These are phyloP conservation scores for Kandelia obovata DNA, from an alignment of 345 rosid genomes.

Conservation along the genomic window DNA sequence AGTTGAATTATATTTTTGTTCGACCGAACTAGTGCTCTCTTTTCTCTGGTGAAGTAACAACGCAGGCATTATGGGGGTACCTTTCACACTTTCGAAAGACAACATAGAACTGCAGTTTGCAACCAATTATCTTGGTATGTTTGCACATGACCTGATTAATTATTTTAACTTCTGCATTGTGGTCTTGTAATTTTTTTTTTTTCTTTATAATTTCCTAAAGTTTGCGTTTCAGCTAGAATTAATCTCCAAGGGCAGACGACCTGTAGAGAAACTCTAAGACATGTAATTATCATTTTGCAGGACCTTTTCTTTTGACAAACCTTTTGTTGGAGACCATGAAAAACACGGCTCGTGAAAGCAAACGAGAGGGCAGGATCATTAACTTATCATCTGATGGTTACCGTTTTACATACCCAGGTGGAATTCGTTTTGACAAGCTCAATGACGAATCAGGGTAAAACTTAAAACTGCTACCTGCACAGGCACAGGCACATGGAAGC, in stretches of 20 bases:
- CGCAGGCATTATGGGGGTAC: slow-evolving; percentile 34
- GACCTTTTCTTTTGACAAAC: slow-evolving; percentile 52
- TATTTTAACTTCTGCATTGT: background rate
- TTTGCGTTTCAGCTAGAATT: background rate
- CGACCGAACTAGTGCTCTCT: background rate
- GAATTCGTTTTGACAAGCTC: slow-evolving; percentile 41
- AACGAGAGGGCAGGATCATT: slow-evolving; percentile 48
- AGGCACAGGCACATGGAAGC: no score
- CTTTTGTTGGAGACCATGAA: slow-evolving; percentile 48
- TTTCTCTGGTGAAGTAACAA: slow-evolving; percentile 24
- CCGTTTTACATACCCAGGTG: slow-evolving; percentile 36
- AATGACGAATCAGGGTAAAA: slow-evolving; percentile 41
- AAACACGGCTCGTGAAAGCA: slow-evolving; percentile 35
- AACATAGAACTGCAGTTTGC: slow-evolving; percentile 31
- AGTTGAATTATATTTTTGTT: no score
- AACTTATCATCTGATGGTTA: slow-evolving; percentile 40
- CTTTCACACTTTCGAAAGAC: slow-evolving; percentile 35
- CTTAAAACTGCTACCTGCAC: background rate
- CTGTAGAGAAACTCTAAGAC: no score
- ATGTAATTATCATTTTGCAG: slow-evolving; percentile 24
- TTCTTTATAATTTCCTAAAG: no score
- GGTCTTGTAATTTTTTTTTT: no score
- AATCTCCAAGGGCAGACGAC: background rate
- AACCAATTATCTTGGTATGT: slow-evolving; percentile 31
- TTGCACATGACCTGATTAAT: background rate